Evolutionary conservation across 495 filamentous ascomycete species (phyloP), one percentile per base, ranked within the genome.

Genomic region (Neurospora tetrasperma): DNA sequence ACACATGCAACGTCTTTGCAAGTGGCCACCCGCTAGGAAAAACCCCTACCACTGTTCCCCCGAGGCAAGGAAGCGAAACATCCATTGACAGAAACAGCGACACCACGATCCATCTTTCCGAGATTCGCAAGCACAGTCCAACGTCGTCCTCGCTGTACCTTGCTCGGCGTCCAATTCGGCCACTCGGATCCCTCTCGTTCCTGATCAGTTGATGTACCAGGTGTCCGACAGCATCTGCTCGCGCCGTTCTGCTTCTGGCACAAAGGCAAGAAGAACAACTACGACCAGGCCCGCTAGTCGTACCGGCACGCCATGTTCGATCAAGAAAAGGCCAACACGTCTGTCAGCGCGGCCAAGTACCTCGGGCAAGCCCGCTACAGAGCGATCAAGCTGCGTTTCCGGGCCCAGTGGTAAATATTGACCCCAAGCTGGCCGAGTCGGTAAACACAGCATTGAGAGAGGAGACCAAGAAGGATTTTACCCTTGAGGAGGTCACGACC

Each of bases 191-290:
- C 6, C 5, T 59, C 11, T 16, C 0, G 1, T 62, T 35, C 5
- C 5, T 38, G 35, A 4, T 38, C 1, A 18, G 0, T 9, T 31
- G 54, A 35, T 62, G 35, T 48, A 86, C 74, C 73, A 73, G 6
- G 84, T 88, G n/a, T 70, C 79, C 31, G 85, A 89, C 78, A 84
- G 80, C 62, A 76, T 86, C 62, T 82, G 86, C 35, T 81, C 80
- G 70, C 83, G 86, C 48, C 88, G 89, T 77, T 82, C 82, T 85
- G 89, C 75, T 88, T 82, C 78, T 85, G 79, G 77, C 86, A 87
- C 59, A 87, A 89, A 73, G 87, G 84, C 23, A 86, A 86, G 74
- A 79, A 78, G 70, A 83, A 76, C 66, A 87, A 89, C 48, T 89
- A 89, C 74, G 80, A 81, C 9, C 88, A 89, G 76, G 82, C 84